Evolutionary conservation across 2,329 filamentous ascomycete species (phyloP).

Genomic region (Chaetomium strumarium): DNA sequence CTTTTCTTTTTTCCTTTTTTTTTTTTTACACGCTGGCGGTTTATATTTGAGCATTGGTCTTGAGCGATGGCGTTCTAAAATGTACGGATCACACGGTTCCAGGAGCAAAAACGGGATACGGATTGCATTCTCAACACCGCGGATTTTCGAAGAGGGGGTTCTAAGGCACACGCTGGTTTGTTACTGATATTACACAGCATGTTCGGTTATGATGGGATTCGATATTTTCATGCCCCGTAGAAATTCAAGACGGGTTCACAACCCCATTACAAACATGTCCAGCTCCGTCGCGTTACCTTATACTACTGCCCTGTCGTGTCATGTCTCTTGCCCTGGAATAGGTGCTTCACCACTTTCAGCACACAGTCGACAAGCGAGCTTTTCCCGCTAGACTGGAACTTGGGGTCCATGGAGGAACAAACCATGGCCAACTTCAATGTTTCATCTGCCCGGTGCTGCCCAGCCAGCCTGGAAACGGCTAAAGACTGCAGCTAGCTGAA

Average conservation of each 20-base stretch:
- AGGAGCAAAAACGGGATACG: neutral
- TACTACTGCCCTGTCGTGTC: neutral
- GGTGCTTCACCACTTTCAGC: neutral
- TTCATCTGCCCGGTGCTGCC: neutral
- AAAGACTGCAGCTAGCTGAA: neutral
- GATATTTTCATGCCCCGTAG: neutral
- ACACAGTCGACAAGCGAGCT: neutral
- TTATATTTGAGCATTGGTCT: neutral
- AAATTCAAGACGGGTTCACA: neutral
- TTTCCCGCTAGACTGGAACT: neutral
- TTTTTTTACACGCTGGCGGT: neutral
- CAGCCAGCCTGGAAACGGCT: neutral
- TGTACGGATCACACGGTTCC: neutral
- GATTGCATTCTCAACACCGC: too few relatives aligned
- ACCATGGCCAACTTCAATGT: neutral
- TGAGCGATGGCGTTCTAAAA: conserved; percentile 10
- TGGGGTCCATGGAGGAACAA: too few relatives aligned
- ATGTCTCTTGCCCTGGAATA: neutral
- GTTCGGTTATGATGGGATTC: too few relatives aligned
- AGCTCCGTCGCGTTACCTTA: too few relatives aligned
- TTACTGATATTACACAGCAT: too few relatives aligned
- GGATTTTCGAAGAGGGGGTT: too few relatives aligned
- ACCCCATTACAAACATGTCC: neutral
- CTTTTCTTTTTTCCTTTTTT: neutral
- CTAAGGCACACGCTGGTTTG: too few relatives aligned